Conservation (phyloP, 352 stramenopile species). For the Pythium monospermum region DNA sequence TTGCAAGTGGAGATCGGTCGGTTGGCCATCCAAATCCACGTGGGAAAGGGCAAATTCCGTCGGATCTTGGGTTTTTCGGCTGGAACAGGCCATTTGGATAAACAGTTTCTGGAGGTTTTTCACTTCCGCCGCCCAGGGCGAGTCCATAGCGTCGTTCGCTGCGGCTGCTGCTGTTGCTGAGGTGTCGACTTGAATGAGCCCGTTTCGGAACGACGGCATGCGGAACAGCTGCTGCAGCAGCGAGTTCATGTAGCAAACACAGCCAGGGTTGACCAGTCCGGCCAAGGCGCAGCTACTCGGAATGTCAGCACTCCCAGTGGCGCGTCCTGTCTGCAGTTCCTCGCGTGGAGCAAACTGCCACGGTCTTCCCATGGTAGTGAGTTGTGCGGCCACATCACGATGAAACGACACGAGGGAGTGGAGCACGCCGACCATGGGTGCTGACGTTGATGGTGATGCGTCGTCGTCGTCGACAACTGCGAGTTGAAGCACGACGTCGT, state of each 20-base stretch:
- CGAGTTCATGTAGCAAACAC: slow-evolving; percentile 99
- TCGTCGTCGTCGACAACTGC: slow-evolving; percentile 1
- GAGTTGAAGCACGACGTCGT: slow-evolving; percentile 1
- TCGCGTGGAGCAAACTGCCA: slow-evolving; percentile 58
- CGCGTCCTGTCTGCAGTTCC: slow-evolving; percentile 24
- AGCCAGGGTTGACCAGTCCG: slow-evolving; percentile 96
- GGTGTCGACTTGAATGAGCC: slow-evolving; percentile 40
- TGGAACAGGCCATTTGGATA: slow-evolving; percentile 40
- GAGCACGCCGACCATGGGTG: not conserved
- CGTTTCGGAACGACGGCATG: slow-evolving; percentile 51
- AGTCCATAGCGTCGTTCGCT: slow-evolving; percentile 4
- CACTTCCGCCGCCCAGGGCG: slow-evolving; percentile 46
- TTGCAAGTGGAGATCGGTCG: slow-evolving; percentile 67
- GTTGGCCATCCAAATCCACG: slow-evolving; percentile 61
- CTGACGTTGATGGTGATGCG: not conserved
- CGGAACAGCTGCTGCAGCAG: slow-evolving; percentile 96
- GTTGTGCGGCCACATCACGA: not conserved
- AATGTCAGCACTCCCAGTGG: not conserved
- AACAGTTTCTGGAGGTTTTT: slow-evolving; percentile 69
- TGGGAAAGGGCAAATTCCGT: slow-evolving; percentile 64
- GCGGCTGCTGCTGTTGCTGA: too few species aligned
- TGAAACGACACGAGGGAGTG: slow-evolving; percentile 6
- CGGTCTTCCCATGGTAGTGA: slow-evolving; percentile 29
- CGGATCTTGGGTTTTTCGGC: slow-evolving; percentile 48
- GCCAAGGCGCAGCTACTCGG: slow-evolving; percentile 21